Evolutionary conservation across 2,329 filamentous ascomycete species (phyloP).

Genomic region (Phialocephala sp.): DNA sequence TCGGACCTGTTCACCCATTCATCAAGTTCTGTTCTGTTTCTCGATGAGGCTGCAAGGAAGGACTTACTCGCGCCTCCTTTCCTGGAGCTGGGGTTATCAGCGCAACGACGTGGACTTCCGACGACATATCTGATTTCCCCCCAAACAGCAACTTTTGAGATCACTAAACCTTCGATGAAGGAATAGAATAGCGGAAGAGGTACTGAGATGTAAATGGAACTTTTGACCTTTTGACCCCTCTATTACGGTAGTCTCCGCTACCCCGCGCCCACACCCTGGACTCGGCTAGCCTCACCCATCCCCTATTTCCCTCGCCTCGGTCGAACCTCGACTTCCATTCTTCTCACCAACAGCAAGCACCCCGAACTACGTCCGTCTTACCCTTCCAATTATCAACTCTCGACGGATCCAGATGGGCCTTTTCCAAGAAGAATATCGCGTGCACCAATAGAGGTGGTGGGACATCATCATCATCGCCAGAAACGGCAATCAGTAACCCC

Average conservation of each 20-base stretch:
- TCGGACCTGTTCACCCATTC: slow-evolving; percentile 11
- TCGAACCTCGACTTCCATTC: neutral
- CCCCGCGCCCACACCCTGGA: neutral
- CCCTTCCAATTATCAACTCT: neutral
- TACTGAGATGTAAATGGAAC: neutral
- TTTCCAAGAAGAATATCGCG: neutral
- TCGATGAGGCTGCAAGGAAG: neutral
- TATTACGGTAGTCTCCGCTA: neutral
- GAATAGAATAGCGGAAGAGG: neutral
- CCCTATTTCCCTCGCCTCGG: slow-evolving; percentile 3
- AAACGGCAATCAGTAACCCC: neutral
- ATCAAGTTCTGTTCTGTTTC: neutral
- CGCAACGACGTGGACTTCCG: slow-evolving; percentile 27
- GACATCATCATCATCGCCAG: neutral
- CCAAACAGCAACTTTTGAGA: neutral
- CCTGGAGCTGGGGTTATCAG: slow-evolving; percentile 31
- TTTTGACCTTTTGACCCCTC: neutral
- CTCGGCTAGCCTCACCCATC: neutral
- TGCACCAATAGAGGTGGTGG: neutral
- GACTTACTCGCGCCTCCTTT: slow-evolving; percentile 32
- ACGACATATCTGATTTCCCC: slow-evolving; percentile 9
- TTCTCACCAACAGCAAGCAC: neutral
- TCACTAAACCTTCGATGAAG: neutral
- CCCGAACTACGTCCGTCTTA: neutral
- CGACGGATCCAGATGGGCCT: neutral